phyloP scores from a whole-genome alignment of 2,329 filamentous ascomycete genomes.

The Dothidotthia symphoricarpi region DNA sequence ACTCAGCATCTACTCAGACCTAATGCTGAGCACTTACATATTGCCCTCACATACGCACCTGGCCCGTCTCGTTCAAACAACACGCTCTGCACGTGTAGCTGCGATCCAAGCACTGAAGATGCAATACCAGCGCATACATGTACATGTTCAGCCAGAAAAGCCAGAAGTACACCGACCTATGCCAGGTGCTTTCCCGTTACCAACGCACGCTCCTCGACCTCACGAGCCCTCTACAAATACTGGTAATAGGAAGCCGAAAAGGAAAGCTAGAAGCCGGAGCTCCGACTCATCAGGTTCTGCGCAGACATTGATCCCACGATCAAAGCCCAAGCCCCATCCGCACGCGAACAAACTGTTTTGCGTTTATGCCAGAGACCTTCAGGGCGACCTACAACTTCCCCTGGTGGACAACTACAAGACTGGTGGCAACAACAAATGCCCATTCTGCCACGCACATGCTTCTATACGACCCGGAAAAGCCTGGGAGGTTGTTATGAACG shows the following conservation, averaged over 20 bases:
- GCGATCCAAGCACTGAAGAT: slow-evolving; percentile 30
- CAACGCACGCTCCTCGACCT: not conserved
- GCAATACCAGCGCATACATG: slow-evolving; percentile 31
- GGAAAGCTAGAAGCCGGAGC: slow-evolving; percentile 2
- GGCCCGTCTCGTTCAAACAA: slow-evolving; percentile 26
- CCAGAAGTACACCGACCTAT: too few species aligned
- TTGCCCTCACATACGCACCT: slow-evolving; percentile 28
- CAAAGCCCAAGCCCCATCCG: slow-evolving; percentile 4
- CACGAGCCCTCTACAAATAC: not conserved
- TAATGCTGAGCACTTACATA: slow-evolving; percentile 22
- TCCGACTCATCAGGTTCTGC: slow-evolving; percentile 1
- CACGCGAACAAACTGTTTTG: slow-evolving; percentile 26
- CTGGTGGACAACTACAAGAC: slow-evolving; percentile 24
- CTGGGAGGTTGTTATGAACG: slow-evolving; percentile 30
- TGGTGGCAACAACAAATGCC: slow-evolving; percentile 27
- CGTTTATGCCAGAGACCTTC: slow-evolving; percentile 33
- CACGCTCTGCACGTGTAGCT: slow-evolving; percentile 25
- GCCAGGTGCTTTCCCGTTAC: too few species aligned
- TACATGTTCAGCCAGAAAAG: not conserved
- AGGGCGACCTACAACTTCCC: slow-evolving; percentile 18
- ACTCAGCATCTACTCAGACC: slow-evolving; percentile 30
- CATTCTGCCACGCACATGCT: slow-evolving; percentile 26
- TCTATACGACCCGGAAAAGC: slow-evolving; percentile 22
- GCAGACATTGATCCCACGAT: slow-evolving; percentile 4
- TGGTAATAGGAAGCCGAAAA: not conserved